Conservation (phyloP, 208 protist species). For the Leishmania tarentolae region DNA sequence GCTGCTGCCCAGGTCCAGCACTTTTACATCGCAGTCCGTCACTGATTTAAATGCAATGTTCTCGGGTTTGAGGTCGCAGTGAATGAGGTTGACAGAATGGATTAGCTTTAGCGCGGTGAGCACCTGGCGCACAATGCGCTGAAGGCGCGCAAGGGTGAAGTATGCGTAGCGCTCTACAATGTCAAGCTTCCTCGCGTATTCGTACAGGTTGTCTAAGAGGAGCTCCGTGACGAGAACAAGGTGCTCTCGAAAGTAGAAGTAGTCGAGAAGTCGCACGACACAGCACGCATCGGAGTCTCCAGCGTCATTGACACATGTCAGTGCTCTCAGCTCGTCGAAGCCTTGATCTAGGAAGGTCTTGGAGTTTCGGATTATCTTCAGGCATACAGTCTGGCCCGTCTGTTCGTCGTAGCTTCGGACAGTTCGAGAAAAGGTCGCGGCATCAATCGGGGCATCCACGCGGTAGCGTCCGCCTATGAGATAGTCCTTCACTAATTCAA, state of each 20-base stretch:
- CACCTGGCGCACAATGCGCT: slow-evolving; percentile 73
- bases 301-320: slow-evolving; percentile 81
- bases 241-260: slow-evolving; percentile 94
- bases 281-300: slow-evolving; percentile 71
- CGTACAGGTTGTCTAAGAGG: slow-evolving; percentile 92
- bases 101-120: slow-evolving; percentile 76
- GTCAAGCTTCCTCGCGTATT: slow-evolving; percentile 85
- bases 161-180: slow-evolving; percentile 63
- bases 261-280: slow-evolving; percentile 84
- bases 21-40: slow-evolving; percentile 76
- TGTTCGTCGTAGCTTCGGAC: slow-evolving; percentile 81
- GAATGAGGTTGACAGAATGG: slow-evolving; percentile 92
- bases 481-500: slow-evolving; percentile 62
- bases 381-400: slow-evolving; percentile 62
- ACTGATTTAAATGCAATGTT: slow-evolving; percentile 92
- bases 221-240: slow-evolving; percentile 94
- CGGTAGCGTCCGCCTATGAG: slow-evolving; percentile 88
- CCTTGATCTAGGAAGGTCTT: slow-evolving; percentile 95
- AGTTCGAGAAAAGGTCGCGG: slow-evolving; percentile 87
- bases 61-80: slow-evolving; percentile 98
- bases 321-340: slow-evolving; percentile 94
- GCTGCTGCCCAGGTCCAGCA: slow-evolving; percentile 91
- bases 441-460: slow-evolving; percentile 82
- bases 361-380: slow-evolving; percentile 95
- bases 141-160: slow-evolving; percentile 86